Conservation (phyloP, 73 alveolate species). For the Paramecium primaurelia region DNA sequence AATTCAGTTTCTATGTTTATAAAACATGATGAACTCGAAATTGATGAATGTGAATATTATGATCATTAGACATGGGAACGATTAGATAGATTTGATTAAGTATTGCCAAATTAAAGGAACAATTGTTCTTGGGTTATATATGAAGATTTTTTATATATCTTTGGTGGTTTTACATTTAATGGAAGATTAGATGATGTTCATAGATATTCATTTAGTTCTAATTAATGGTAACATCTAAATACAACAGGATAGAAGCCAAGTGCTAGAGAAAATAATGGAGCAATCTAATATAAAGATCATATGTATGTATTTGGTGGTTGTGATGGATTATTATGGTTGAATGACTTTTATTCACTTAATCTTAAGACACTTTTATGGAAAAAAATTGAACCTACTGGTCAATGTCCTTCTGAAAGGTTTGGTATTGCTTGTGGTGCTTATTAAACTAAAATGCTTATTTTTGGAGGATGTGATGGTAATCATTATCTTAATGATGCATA, state of each 20-base stretch:
- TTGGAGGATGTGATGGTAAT: conserved; percentile 61
- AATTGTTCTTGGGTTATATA: conserved; percentile 52
- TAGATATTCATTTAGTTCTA: not conserved
- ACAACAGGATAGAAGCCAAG: conserved; percentile 48
- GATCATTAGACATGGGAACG: conserved; percentile 57
- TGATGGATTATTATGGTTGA: conserved; percentile 92
- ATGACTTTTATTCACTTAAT: conserved; percentile 91
- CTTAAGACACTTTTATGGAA: conserved; percentile 79
- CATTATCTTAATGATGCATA: conserved; percentile 47
- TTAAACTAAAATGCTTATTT: conserved; percentile 22
- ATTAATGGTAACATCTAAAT: conserved; percentile 33
- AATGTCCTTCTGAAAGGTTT: conserved; percentile 55
- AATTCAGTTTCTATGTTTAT: not conserved
- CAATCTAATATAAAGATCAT: conserved; percentile 88
- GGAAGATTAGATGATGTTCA: conserved; percentile 59
- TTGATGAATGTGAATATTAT: not conserved
- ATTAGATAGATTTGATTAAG: conserved; percentile 34
- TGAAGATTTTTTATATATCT: conserved; percentile 47
- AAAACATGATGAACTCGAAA: not conserved
- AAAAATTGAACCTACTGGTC: conserved; percentile 31
- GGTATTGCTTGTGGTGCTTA: conserved; percentile 59
- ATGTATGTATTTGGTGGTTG: conserved; percentile 96
- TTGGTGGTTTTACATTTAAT: conserved; percentile 66
- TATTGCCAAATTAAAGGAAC: conserved; percentile 35
- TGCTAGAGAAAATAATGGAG: conserved; percentile 69